Conservation (phyloP, 2,329 filamentous ascomycete genomes). For the Penicillium brasilianum region DNA sequence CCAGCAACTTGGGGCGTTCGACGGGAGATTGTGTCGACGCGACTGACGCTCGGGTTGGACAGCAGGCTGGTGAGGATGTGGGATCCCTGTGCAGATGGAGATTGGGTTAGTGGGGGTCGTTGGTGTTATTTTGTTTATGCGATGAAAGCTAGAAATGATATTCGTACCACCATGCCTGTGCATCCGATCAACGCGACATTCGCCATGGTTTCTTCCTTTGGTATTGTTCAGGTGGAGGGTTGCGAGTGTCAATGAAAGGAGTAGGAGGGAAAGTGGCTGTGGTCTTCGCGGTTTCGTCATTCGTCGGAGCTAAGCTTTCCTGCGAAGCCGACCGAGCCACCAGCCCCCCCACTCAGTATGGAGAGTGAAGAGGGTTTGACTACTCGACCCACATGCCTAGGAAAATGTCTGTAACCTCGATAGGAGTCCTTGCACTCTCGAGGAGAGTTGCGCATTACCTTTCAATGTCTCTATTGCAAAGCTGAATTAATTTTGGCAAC, state of each 20-base stretch:
- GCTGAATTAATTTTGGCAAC: too few relatives aligned
- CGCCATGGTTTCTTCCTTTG: constrained; percentile 44
- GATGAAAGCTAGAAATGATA: not conserved
- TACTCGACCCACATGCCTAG: too few relatives aligned
- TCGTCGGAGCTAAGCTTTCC: constrained; percentile 1
- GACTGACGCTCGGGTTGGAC: constrained; percentile 42
- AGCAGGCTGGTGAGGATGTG: constrained; percentile 69
- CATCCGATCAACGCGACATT: constrained; percentile 52
- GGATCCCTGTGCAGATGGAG: constrained; percentile 62
- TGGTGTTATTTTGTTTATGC: constrained; percentile 3
- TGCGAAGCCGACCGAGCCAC: not conserved
- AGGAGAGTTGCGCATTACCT: too few relatives aligned
- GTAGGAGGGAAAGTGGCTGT: not conserved
- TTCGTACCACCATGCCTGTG: constrained; percentile 57
- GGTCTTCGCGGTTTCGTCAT: constrained; percentile 12
- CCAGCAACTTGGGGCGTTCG: constrained; percentile 46
- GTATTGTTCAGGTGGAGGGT: not conserved
- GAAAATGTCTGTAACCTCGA: too few relatives aligned
- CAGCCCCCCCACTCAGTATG: not conserved
- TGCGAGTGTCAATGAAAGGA: not conserved
- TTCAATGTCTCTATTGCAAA: too few relatives aligned
- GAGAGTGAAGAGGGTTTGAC: too few relatives aligned
- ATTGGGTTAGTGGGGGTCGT: constrained; percentile 13
- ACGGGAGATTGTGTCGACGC: constrained; percentile 53
- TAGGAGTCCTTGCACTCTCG: too few relatives aligned